Base-by-base conservation (phyloP, 257 asterid genomes). In the Leonotis leonurus region DNA sequence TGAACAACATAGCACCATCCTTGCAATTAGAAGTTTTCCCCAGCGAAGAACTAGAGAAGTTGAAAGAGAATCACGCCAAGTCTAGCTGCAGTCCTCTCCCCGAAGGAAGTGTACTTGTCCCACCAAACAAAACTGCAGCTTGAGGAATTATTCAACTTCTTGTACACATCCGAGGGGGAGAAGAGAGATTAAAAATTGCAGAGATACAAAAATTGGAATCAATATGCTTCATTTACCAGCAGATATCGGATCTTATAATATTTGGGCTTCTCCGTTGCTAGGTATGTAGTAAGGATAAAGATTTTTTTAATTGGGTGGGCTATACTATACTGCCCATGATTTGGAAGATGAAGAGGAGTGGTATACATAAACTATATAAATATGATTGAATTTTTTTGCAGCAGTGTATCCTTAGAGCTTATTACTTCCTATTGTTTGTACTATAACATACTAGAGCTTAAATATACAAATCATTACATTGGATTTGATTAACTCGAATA, bases 1-100 rank as follows among this genome's bases (percentile, higher is more conserved):
- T 84, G 56, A 74, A 84, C 11, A 85, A 80, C 51, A 78, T 92
- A 21, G 75, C 80, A 44, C 95, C 97, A 5, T 76, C 91, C 50
- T 54, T 88, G 78, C 90, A 84, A 70, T 64, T 55, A 16, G 95
- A 92, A 69, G 83, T 84, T 41, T 92, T 88, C 45, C 68, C 95
- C 17, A 70, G 75, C 7, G 85, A 78, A 50, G 98, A 90, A 55
- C 21, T 81, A 70, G 91, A 86, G 77, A 78, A 72, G 69, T 52
- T 75, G 77, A 79, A 73, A 56, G 81, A 82, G 60, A 72, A 69
- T 36, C 83, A 73, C 5, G 70, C 46, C 27, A 71, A 78, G 71
- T 71, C 62, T 33, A 83, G 81, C 69, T 78, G 78, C 35, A 81
- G 82, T 69, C 82, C 76, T 32, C 61, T 71, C 8, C 72, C 69